phyloP scores from a whole-genome alignment of 139 green algal genomes.

The Haematococcus sp. region DNA sequence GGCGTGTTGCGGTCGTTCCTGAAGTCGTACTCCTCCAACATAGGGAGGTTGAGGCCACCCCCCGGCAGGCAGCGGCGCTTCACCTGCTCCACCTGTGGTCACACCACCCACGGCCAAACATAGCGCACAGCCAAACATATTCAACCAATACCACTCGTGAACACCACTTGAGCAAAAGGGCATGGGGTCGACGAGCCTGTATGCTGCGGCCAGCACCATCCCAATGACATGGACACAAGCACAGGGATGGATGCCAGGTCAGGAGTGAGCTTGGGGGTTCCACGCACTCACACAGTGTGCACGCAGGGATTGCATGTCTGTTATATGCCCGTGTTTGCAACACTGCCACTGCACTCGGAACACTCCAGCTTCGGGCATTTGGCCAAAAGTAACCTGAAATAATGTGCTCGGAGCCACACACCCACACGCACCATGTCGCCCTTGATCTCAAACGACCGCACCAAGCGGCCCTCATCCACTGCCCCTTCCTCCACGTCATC shows the following conservation, averaged over 20 bases:
- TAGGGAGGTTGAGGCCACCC: conserved; percentile 88
- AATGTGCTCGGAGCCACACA: no score
- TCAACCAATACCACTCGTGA: not conserved
- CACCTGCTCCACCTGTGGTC: conserved; percentile 86
- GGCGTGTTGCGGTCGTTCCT: conserved; percentile 86
- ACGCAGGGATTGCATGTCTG: no score
- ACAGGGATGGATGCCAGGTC: no score
- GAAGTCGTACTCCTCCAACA: conserved; percentile 99
- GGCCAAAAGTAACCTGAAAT: no score
- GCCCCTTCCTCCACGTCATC: conserved; percentile 53
- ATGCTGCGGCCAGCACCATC: not conserved
- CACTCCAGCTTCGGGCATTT: no score
- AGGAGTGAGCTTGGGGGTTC: no score
- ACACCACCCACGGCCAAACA: not conserved
- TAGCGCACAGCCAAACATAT: not conserved
- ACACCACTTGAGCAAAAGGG: not conserved
- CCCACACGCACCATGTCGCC: conserved; percentile 44
- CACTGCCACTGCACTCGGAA: no score
- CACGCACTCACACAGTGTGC: no score
- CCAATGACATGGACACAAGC: no score
- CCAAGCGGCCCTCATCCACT: conserved; percentile 36
- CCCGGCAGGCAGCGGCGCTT: conserved; percentile 89
- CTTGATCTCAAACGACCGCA: conserved; percentile 79
- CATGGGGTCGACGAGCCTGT: not conserved
- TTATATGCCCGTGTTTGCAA: no score